Evolutionary conservation across 2,329 filamentous ascomycete genomes (phyloP), one percentile per base, ranked within the genome.

Genomic region (Zymoseptoria tritici): DNA sequence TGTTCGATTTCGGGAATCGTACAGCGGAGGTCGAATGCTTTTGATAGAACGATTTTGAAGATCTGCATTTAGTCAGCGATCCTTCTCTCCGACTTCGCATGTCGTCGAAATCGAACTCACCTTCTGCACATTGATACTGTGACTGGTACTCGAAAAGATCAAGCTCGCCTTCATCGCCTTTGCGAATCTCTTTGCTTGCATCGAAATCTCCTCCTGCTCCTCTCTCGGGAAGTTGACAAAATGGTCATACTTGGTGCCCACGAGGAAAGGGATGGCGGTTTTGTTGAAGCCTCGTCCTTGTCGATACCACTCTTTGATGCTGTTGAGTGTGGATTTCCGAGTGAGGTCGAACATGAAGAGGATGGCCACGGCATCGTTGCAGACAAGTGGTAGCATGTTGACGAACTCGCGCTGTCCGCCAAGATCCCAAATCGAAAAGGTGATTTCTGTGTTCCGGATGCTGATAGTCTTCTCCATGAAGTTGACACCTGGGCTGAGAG

Each of bases 391-490:
- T 63, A 99, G 81, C 94, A 99, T 99, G 80, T 99, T 99, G 77
- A 99, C 94, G 72, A 99, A 99, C 78, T 99, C 94, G 72, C 94
- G 88, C 80, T 99, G 94, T 66, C 94, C 94, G 69, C 94, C 94
- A 58, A 99, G 78, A 80, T 99, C 94, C 94, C 94, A 99, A 73
- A 99, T 99, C 62, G 91, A 96, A 78, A 99, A 99, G 51, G 94
- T 99, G 75, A 99, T 99, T 77, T 99, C 94, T 16, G 94, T 99
- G 77, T 99, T 99, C 63, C 94, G 89, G 76, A 99, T 99, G 64
- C 91, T 96, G 73, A 99, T 99, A 42, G 94, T 99, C 83, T 99
- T 99, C 76, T 99, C 94, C 94, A 99, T 99, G 77, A 99, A 99
- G 77, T 99, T 99, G 77, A 99, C 94, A 67, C 94, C 85, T 88